phyloP scores from a whole-genome alignment of 805 yeast genomes.

The Schizosaccharomyces osmophilus region DNA sequence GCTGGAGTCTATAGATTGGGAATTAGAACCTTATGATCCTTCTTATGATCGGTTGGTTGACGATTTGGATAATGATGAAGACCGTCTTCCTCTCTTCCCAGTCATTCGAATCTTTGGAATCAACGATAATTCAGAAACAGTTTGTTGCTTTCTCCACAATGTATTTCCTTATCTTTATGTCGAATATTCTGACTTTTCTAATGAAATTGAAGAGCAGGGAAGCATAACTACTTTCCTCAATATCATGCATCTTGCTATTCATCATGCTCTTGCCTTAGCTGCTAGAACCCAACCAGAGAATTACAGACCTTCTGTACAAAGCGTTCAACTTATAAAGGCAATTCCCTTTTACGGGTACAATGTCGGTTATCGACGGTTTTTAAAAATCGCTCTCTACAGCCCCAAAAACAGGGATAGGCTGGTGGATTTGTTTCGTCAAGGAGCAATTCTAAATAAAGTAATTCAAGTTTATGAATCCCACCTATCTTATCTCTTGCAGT shows the following conservation, averaged over 20 bases:
- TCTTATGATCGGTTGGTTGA: neutral
- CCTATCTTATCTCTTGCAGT: slow-evolving; percentile 51
- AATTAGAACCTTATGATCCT: neutral
- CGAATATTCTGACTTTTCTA: slow-evolving; percentile 17
- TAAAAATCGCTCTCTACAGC: slow-evolving; percentile 42
- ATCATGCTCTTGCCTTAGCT: slow-evolving; percentile 10
- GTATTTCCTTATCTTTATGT: slow-evolving; percentile 60
- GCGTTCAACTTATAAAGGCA: slow-evolving; percentile 32
- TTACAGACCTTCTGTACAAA: neutral
- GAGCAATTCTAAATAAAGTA: slow-evolving; percentile 17
- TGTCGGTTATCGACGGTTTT: slow-evolving; percentile 34
- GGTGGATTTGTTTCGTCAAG: slow-evolving; percentile 24
- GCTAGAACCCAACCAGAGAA: neutral
- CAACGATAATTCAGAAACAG: slow-evolving; percentile 32
- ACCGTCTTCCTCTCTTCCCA: slow-evolving; percentile 19
- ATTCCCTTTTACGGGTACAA: slow-evolving; percentile 68
- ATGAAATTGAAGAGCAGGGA: too few relatives aligned
- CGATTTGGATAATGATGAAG: neutral
- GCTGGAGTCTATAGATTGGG: neutral
- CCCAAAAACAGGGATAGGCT: slow-evolving; percentile 36
- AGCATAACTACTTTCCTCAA: neutral
- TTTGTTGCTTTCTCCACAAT: slow-evolving; percentile 56
- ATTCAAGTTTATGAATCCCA: slow-evolving; percentile 54
- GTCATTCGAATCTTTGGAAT: slow-evolving; percentile 56
- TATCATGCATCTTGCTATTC: slow-evolving; percentile 10